Base-by-base conservation (phyloP, 2,329 filamentous ascomycete genomes). In the Colletotrichum paranaense region DNA sequence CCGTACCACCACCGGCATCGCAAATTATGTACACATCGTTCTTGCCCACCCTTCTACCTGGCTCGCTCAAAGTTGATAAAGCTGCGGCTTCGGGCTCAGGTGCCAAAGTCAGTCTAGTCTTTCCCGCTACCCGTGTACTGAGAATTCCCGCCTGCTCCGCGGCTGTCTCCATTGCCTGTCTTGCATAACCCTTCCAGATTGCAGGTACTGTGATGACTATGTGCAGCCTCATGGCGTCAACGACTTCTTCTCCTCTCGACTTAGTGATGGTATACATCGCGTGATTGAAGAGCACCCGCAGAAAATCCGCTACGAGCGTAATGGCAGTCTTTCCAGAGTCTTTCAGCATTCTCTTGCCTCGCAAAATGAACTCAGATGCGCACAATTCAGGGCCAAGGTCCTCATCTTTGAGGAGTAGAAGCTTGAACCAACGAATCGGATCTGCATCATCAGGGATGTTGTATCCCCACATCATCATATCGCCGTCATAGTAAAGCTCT, bases 41-140 rank as follows among this genome's bases (percentile, higher is more conserved):
- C 0, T 14, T 1, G 76, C 73, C 5, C 14, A 32, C 26, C 24
- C 19, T 28, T 12, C 55, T 12, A 16, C 55, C 55, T 19, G 24
- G 55, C 4, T 82, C 80, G 1, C 77, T 73, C 1, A 87, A 72
- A 0, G 81, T 81, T 0, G 83, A 80, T 0, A 87, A 58, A 0
- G 84, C 84, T 0, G 85, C 85, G 0, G 85, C 86, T 69, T 87
- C 85, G 0, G 85, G 86, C 66, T 87, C 86, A 0, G 81, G 80
- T 0, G 86, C 74, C 38, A 86, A 83, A 0, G 71, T 55, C 4
- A 86, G 55, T 0, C 53, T 77, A 0, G 85, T 85, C 0, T 77
- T 60, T 0, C 80, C 82, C 2, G 76, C 77, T 0, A 57, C 3
- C 0, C 81, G 75, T 0, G 42, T 16, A 0, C 76, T 69, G 0